Evolutionary conservation across 345 rosid genomes (phyloP), one percentile per base, ranked within the genome.

Genomic region (Citrus maxima): DNA sequence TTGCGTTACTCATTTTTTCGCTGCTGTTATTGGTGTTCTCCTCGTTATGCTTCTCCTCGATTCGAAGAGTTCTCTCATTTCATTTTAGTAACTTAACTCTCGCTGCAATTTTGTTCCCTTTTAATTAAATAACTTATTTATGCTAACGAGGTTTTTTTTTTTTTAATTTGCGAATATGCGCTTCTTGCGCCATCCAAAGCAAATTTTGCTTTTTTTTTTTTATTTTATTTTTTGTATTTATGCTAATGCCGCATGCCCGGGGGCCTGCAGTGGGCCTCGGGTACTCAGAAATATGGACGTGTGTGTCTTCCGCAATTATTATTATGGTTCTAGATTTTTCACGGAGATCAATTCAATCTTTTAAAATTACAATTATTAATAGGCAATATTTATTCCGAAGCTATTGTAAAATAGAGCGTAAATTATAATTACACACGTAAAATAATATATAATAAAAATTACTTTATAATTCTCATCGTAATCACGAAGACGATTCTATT

Each of bases 371-470:
- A 18, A 56, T 56, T 21, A 5, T 18, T 5, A 5, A 0, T 35
- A 1, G 37, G 37, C 1, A 35, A 35, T 35, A 35, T 35, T 5
- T 35, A 35, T 35, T 5, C 37, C 1, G 1, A 35, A 34, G 7
- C 6, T 5, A 32, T 4, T 32, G 0, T 3, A 32, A 32, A 4
- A 5, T 5, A 34, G 0, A 5, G 7, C 7, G 0, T 5, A 35
- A 35, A 35, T 5, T 35, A 35, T 6, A 35, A 6, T 35, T 0
- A 0, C 0, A 6, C 0, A 35, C 0, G 1, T 35, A 5, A 1
- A 35, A 5, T 0, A 6, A 35, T 35, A 35, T 5, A 35, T 35
- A 5, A 5, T 35, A 35, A 35, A 35, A 35, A 5, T 5, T 35
- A 34, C 1, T 5, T 34, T 34, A 34, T 34, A 34, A 34, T 34